Percentiles rank a stretch among this genome's conserved stretches.
Conservation (phyloP, 257 asterid genomes). For the Solanum clarkiae region DNA sequence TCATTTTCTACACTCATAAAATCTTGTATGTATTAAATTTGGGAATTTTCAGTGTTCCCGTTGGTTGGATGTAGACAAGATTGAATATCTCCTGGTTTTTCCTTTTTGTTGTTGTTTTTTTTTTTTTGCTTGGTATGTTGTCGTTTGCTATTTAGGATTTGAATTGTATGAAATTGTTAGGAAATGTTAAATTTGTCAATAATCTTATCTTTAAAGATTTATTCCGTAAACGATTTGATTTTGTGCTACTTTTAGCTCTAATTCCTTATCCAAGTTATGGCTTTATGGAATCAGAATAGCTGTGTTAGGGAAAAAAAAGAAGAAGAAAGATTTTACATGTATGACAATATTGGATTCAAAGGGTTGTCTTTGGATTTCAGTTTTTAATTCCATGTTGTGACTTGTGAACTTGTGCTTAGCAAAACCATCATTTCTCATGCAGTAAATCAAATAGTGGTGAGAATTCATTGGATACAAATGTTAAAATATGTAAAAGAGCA, state of each 20-base stretch:
- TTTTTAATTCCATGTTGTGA: neutral
- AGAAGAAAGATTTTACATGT: neutral
- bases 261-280: neutral
- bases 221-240: neutral
- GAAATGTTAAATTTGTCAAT: neutral
- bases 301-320: neutral
- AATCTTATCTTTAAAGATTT: neutral
- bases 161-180: neutral
- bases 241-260: neutral
- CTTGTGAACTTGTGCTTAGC: neutral
- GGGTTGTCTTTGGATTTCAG: neutral
- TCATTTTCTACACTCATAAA: neutral
- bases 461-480: conserved; percentile 25
- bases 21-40: neutral
- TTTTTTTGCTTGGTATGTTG: neutral
- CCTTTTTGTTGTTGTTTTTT: neutral
- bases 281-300: neutral
- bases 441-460: conserved; percentile 43
- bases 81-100: neutral
- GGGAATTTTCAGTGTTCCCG: neutral
- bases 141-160: neutral
- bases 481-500: conserved; percentile 35
- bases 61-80: neutral
- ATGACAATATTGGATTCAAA: neutral
- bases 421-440: conserved; percentile 7